These are phyloP conservation scores for Graphilbum sp. DNA, from an alignment of 2,329 filamentous ascomycete genomes.

Conservation along the genomic window DNA sequence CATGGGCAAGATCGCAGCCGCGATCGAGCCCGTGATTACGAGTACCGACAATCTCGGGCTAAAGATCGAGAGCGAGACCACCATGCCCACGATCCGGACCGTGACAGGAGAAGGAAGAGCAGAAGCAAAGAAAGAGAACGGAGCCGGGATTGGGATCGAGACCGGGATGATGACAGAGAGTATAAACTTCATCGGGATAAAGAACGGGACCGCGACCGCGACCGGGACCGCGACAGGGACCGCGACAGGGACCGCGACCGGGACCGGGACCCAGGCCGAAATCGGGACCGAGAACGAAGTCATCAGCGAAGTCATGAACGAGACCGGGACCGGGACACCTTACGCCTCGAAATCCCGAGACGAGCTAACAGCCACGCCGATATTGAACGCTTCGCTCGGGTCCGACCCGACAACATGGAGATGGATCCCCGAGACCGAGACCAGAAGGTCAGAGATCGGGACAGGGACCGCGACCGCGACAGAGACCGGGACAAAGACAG, in stretches of 20 bases:
- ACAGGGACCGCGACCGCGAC: constrained; percentile 5
- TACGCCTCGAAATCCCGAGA: neutral
- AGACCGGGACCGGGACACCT: constrained; percentile 15
- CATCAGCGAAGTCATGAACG: constrained; percentile 14
- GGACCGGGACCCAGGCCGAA: constrained; percentile 14
- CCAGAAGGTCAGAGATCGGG: constrained; percentile 13
- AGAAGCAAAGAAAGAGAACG: constrained; percentile 3
- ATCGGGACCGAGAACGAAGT: too few species aligned
- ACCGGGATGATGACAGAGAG: constrained; percentile 5
- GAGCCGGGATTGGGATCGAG: constrained; percentile 12
- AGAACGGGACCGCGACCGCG: constrained; percentile 9
- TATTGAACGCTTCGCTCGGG: constrained; percentile 3
- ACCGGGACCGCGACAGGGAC: constrained; percentile 6
- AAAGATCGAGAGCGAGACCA: constrained; percentile 16
- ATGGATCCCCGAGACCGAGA: neutral
- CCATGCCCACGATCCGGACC: neutral
- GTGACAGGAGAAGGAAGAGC: constrained; percentile 10
- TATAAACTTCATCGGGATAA: constrained; percentile 8
- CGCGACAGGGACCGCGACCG: too few species aligned
- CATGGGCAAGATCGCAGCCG: constrained; percentile 19
- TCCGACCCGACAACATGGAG: neutral
- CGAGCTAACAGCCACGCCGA: neutral
- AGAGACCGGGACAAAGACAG: constrained; percentile 2
- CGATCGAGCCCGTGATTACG: constrained; percentile 13
- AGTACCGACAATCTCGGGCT: constrained; percentile 4